Percentiles rank a stretch among this genome's conserved stretches.
Evolutionary conservation across 2,329 filamentous ascomycete genomes (phyloP).

Genomic region (Apiospora aurea): DNA sequence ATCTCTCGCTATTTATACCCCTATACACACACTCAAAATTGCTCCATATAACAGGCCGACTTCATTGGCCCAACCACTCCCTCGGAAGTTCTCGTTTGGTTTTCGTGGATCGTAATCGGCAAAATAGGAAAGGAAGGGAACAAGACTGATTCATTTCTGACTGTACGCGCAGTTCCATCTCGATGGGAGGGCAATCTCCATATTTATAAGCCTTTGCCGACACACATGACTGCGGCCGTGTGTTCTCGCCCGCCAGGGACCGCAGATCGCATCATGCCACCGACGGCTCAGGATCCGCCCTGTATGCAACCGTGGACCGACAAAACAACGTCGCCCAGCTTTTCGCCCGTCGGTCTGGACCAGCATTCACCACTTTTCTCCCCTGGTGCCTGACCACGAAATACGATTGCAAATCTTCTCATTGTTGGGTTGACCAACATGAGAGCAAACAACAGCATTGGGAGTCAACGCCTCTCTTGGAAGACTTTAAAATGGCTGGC

Average conservation of each 20-base stretch:
- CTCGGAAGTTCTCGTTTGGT: neutral
- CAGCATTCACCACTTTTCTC: constrained; percentile 11
- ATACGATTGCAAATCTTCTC: neutral
- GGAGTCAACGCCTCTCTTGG: neutral
- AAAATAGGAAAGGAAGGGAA: neutral
- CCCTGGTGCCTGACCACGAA: constrained; percentile 6
- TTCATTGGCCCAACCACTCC: neutral
- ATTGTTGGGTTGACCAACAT: constrained; percentile 13
- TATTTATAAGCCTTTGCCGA: constrained; percentile 2
- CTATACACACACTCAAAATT: neutral
- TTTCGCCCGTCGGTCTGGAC: constrained; percentile 6
- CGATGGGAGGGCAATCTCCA: neutral
- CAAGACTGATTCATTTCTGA: neutral
- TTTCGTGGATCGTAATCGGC: neutral
- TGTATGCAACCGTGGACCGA: constrained; percentile 10
- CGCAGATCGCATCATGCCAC: constrained; percentile 4
- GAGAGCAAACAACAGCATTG: neutral
- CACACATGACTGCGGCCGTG: neutral
- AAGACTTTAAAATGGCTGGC: neutral
- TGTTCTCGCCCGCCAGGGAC: constrained; percentile 9
- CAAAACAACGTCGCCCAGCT: constrained; percentile 10
- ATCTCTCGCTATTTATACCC: neutral
- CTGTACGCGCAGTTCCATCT: neutral
- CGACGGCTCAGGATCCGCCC: neutral
- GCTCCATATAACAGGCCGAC: neutral